A percentile compares a stretch with the other conserved stretches of the same genome.
Evolutionary conservation across 345 rosid species (phyloP).

Genomic region (Abelmoschus esculentus): DNA sequence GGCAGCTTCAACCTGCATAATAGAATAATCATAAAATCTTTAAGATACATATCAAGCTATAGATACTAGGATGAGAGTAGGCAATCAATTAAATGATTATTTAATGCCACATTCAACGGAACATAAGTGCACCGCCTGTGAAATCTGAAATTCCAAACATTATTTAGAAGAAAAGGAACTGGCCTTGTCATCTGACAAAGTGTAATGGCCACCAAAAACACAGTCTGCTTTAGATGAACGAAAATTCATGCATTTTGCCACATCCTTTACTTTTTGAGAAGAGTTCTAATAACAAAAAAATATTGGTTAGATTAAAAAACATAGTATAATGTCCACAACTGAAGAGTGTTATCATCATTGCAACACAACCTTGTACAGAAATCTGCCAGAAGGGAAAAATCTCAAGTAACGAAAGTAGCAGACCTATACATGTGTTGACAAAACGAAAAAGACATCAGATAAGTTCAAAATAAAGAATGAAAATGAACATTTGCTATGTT

Average conservation of each 20-base stretch:
- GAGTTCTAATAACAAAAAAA: conserved; percentile 49
- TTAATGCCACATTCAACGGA: background rate
- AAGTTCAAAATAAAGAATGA: background rate
- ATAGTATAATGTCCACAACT: background rate
- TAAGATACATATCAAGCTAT: background rate
- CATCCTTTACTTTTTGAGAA: conserved; percentile 82
- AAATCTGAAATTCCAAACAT: background rate
- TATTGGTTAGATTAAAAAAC: conserved; percentile 12
- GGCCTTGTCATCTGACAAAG: conserved; percentile 76
- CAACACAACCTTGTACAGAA: conserved; percentile 74
- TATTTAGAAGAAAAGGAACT: conserved; percentile 4
- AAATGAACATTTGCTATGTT: background rate
- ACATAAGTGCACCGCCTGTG: background rate
- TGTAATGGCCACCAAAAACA: conserved; percentile 67
- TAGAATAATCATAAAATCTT: background rate
- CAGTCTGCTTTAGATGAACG: conserved; percentile 65
- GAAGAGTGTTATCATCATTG: conserved; percentile 6
- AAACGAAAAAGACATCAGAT: background rate
- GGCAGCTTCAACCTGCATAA: conserved; percentile 78
- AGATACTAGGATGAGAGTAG: background rate
- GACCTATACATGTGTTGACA: conserved; percentile 42
- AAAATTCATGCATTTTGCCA: conserved; percentile 66
- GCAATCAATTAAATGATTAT: background rate
- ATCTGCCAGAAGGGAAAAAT: conserved; percentile 83
- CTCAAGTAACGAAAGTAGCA: conserved; percentile 87